phyloP scores from a whole-genome alignment of 352 stramenopile species.

The Phytophthora cactorum region DNA sequence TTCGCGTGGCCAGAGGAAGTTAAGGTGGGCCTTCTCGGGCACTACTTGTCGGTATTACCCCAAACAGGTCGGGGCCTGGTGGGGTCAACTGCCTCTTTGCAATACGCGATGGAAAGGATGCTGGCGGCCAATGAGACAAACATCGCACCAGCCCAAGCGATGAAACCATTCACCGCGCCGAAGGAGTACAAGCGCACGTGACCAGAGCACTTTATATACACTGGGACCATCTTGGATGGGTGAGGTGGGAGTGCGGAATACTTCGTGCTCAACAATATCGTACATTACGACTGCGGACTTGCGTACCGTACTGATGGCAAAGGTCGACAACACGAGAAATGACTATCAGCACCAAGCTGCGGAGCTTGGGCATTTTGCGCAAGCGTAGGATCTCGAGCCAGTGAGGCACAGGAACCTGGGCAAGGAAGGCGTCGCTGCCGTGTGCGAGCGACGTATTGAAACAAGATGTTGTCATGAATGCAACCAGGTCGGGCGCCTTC shows the following conservation, averaged over 20 bases:
- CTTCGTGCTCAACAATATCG: not conserved
- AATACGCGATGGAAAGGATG: conserved; percentile 10
- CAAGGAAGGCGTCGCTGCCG: not conserved
- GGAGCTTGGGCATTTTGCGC: too few relatives aligned
- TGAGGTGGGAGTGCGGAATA: not conserved
- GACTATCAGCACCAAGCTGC: too few relatives aligned
- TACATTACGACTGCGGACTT: not conserved
- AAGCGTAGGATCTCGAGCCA: too few relatives aligned
- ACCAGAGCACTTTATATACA: not conserved
- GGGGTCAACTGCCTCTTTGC: not conserved
- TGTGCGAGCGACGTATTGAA: not conserved
- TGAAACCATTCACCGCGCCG: not conserved
- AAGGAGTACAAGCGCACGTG: not conserved
- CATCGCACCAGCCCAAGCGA: not conserved
- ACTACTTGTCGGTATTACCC: conserved; percentile 9
- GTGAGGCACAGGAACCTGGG: not conserved
- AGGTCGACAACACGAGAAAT: not conserved
- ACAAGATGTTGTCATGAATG: not conserved
- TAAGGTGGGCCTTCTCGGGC: conserved; percentile 1
- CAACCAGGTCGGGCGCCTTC: not conserved
- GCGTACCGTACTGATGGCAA: conserved; percentile 10
- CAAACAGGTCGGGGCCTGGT: conserved; percentile 11
- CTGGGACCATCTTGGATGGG: not conserved
- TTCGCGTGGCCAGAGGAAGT: conserved; percentile 11
- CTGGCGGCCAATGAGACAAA: not conserved